These are phyloP conservation scores for Trichoderma polysporum DNA, from an alignment of 2,329 filamentous ascomycete species.

Conservation along the genomic window DNA sequence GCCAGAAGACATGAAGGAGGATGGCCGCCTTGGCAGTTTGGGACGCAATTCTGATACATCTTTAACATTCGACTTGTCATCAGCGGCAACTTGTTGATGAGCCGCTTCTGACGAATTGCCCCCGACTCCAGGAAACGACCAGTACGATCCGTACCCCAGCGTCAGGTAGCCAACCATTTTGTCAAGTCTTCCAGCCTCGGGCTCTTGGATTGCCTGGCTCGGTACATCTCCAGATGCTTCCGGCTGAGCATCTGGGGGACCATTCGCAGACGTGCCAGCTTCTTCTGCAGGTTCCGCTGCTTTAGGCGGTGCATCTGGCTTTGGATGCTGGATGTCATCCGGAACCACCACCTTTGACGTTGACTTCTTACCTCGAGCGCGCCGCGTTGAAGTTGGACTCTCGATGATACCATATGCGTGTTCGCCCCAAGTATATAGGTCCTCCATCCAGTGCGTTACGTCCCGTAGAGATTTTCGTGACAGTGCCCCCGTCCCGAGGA, in stretches of 20 bases:
- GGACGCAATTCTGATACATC: not conserved
- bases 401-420: slow-evolving; percentile 82
- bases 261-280: not conserved
- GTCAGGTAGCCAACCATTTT: slow-evolving; percentile 65
- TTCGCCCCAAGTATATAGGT: slow-evolving; percentile 79
- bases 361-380: slow-evolving; percentile 42
- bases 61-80: slow-evolving; percentile 19
- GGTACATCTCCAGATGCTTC: not conserved
- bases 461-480: slow-evolving; percentile 69
- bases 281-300: not conserved
- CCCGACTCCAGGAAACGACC: slow-evolving; percentile 46
- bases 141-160: slow-evolving; percentile 66
- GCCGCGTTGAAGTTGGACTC: slow-evolving; percentile 67
- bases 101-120: slow-evolving; percentile 13
- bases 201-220: not conserved
- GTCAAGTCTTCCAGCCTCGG: slow-evolving; percentile 37
- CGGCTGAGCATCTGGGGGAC: not conserved
- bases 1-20: slow-evolving; percentile 37
- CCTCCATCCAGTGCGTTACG: slow-evolving; percentile 83
- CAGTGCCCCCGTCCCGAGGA: slow-evolving; percentile 75
- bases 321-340: slow-evolving; percentile 11
- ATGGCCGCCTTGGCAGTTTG: slow-evolving; percentile 17
- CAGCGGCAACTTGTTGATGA: slow-evolving; percentile 23
- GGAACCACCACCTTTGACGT: slow-evolving; percentile 22
- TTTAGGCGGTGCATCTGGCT: not conserved